These are phyloP conservation scores for Russula abietina DNA, from an alignment of 768 basidiomycete species.

Conservation along the genomic window DNA sequence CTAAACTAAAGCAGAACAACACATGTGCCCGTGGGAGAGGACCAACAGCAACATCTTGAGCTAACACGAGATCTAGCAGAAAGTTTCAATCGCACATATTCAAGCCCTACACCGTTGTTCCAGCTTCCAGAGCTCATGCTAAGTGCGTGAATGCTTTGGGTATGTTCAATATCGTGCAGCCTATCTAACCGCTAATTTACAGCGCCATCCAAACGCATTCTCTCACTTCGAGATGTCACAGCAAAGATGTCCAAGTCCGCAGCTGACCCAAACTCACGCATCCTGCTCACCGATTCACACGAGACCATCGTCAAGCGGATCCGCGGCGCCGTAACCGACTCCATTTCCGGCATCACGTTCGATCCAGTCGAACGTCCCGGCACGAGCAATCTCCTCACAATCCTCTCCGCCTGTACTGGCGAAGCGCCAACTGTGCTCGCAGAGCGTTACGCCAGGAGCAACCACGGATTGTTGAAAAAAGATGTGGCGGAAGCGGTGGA, in stretches of 20 bases:
- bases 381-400: slow-evolving; percentile 72
- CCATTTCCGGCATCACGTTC: slow-evolving; percentile 64
- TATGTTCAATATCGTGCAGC: too few species aligned
- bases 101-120: slow-evolving; percentile 47
- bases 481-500: slow-evolving; percentile 72
- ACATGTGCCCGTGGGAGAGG: slow-evolving; percentile 93
- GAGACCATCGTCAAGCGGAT: slow-evolving; percentile 63
- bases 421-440: slow-evolving; percentile 44
- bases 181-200: background rate
- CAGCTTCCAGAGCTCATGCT: slow-evolving; percentile 65
- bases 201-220: slow-evolving; percentile 78
- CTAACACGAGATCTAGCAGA: slow-evolving; percentile 80
- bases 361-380: too few species aligned
- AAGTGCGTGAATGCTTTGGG: slow-evolving; percentile 46
- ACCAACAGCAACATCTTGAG: slow-evolving; percentile 92
- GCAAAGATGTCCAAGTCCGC: slow-evolving; percentile 98
- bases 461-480: slow-evolving; percentile 64
- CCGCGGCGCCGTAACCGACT: slow-evolving; percentile 80
- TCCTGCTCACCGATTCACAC: slow-evolving; percentile 74
- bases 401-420: slow-evolving; percentile 67
- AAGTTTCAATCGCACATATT: slow-evolving; percentile 69
- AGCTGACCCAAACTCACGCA: too few species aligned
- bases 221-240: slow-evolving; percentile 78
- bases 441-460: slow-evolving; percentile 42
- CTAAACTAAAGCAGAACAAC: slow-evolving; percentile 53